phyloP scores from a whole-genome alignment of 2,329 filamentous ascomycete genomes.

The Basipetospora chlamydospora region DNA sequence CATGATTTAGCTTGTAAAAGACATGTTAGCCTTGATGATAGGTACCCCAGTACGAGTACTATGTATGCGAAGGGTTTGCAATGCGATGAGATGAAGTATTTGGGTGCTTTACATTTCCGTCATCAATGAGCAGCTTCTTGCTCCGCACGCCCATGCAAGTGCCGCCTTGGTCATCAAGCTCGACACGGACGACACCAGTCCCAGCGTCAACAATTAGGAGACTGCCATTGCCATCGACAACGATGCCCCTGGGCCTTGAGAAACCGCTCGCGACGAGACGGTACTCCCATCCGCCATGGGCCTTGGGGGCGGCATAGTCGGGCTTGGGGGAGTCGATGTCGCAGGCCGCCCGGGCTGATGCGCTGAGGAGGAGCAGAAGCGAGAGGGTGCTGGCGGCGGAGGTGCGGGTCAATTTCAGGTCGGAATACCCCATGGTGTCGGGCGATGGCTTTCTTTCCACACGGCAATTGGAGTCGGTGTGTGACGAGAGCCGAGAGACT shows the following conservation, averaged over 20 bases:
- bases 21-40: too few species aligned
- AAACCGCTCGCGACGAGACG: conserved; percentile 27
- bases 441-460: too few species aligned
- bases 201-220: conserved; percentile 30
- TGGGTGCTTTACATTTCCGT: conserved; percentile 15
- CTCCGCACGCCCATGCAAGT: conserved; percentile 24
- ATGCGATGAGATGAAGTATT: not conserved
- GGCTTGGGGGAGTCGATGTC: not conserved
- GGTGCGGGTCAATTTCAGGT: not conserved
- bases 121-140: conserved; percentile 20
- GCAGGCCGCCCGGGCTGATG: not conserved
- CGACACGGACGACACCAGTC: conserved; percentile 25
- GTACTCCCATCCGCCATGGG: conserved; percentile 27
- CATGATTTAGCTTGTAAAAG: conserved; percentile 29
- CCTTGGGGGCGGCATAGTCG: conserved; percentile 19
- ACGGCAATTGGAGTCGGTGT: not conserved
- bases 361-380: not conserved
- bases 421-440: not conserved
- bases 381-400: too few species aligned
- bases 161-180: conserved; percentile 24
- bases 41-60: too few species aligned
- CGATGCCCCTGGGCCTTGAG: conserved; percentile 26
- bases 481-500: not conserved
- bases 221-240: conserved; percentile 28
- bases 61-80: too few species aligned